phyloP scores from a whole-genome alignment of 495 filamentous ascomycete species.

The Mytilinidion resinicola region DNA sequence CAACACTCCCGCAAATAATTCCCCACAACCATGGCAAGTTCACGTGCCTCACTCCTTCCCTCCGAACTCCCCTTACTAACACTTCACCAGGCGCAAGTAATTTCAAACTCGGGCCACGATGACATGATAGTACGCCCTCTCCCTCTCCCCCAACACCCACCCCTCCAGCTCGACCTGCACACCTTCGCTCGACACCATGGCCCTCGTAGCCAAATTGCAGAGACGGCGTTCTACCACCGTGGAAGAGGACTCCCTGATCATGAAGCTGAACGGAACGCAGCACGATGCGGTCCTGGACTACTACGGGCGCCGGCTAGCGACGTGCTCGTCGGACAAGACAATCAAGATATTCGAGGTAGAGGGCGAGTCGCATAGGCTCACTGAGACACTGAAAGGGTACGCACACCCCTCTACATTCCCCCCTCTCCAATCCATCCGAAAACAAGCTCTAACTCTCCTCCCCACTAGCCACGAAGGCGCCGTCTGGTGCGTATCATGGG shows the following conservation, averaged over 20 bases:
- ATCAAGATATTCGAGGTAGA: slow-evolving; percentile 99
- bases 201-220: not conserved
- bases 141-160: slow-evolving; percentile 3
- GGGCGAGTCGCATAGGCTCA: slow-evolving; percentile 81
- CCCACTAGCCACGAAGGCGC: slow-evolving; percentile 79
- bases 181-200: not conserved
- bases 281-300: slow-evolving; percentile 98
- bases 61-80: not conserved
- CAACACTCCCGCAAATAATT: not conserved
- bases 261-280: slow-evolving; percentile 43
- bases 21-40: slow-evolving; percentile 13
- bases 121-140: slow-evolving; percentile 87
- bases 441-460: no score
- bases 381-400: slow-evolving; percentile 93
- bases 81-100: slow-evolving; percentile 64
- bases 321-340: slow-evolving; percentile 94
- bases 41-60: not conserved
- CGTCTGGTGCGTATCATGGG: slow-evolving; percentile 94
- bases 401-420: slow-evolving; percentile 12
- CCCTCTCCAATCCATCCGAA: not conserved
- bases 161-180: not conserved
- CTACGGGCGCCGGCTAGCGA: slow-evolving; percentile 93
- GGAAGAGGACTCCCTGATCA: slow-evolving; percentile 9
- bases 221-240: not conserved
- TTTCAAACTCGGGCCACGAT: slow-evolving; percentile 90